These are phyloP conservation scores for Areca catechu DNA, from an alignment of 176 grass and related monocot genomes.

Conservation along the genomic window DNA sequence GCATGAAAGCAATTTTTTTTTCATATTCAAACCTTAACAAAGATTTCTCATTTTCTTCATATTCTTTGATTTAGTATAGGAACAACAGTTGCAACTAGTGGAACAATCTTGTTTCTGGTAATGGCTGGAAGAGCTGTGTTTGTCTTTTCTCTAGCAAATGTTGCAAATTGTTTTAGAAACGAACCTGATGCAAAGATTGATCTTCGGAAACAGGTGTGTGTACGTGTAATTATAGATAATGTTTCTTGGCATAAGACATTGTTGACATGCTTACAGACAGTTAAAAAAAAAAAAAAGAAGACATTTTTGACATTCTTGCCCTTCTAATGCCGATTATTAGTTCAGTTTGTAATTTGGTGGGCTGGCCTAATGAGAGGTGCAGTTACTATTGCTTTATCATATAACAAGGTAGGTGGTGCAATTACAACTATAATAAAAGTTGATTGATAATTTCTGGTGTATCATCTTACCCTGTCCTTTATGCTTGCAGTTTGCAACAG, in stretches of 20 bases:
- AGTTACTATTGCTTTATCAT: slow-evolving; percentile 21
- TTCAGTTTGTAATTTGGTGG: slow-evolving; percentile 19
- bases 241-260: too few relatives aligned
- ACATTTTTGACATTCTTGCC: too few relatives aligned
- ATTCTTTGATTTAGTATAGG: slow-evolving; percentile 8
- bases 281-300: too few relatives aligned
- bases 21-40: too few relatives aligned
- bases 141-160: slow-evolving; percentile 15
- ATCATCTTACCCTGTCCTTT: background rate
- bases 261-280: too few relatives aligned
- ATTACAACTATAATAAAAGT: background rate
- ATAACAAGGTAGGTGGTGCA: slow-evolving; percentile 7
- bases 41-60: background rate
- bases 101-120: slow-evolving; percentile 3
- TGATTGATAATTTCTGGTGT: background rate
- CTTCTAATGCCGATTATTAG: background rate
- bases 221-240: background rate
- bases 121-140: slow-evolving; percentile 19
- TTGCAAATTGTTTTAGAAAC: slow-evolving; percentile 7
- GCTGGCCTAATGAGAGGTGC: slow-evolving; percentile 19
- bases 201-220: slow-evolving; percentile 3
- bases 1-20: too few relatives aligned
- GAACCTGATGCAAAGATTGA: background rate
- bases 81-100: slow-evolving; percentile 8
- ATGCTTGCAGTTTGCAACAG: slow-evolving; percentile 1